Evolutionary conservation across 23 red algal species (phyloP), one percentile per base, ranked within the genome.

Genomic region (Gracilaria caudata): DNA sequence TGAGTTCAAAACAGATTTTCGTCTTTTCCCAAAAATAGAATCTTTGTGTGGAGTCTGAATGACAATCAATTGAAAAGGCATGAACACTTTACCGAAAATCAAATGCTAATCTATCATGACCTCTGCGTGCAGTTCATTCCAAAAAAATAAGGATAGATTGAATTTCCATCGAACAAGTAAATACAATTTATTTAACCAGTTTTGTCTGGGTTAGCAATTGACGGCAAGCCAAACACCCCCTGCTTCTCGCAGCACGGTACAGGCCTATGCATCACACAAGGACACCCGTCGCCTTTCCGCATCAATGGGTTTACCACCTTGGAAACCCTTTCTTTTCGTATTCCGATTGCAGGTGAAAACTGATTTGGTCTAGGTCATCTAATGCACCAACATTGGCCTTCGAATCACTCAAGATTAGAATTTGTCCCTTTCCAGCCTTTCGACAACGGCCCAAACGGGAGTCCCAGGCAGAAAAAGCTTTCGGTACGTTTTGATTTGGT

Each of bases 381-480:
- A 11, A 94, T 98, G 92, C 37, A 88, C 36, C 95, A 98, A 66
- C 92, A 92, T 76, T 98, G 95, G 95, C 95, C 95, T 23, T 34
- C 80, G 46, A 81, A 83, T 30, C 43, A 51, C 30, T 79, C 86
- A 43, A 51, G 64, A 38, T 72, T 94, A 11, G 95, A 94, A 64
- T 86, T 92, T 36, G 90, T 86, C 36, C 90, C 95, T 16, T 91
- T 84, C 21, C 94, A 98, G 54, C 95, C 95, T 16, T 98, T 98
- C 66, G 95, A 98, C 64, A 98, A 98, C 64, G 95, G 95, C 33
- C 89, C 90, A 14, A 88, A 68, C 54, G 95, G 95, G 25, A n/a
- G n/a, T n/a, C n/a, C n/a, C n/a, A n/a, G n/a, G n/a, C n/a, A n/a
- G n/a, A n/a, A n/a, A n/a, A n/a, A n/a, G n/a, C n/a, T n/a, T n/a